These are phyloP conservation scores for Lagenaria siceraria DNA, from an alignment of 306 rosid genomes.

Conservation along the genomic window DNA sequence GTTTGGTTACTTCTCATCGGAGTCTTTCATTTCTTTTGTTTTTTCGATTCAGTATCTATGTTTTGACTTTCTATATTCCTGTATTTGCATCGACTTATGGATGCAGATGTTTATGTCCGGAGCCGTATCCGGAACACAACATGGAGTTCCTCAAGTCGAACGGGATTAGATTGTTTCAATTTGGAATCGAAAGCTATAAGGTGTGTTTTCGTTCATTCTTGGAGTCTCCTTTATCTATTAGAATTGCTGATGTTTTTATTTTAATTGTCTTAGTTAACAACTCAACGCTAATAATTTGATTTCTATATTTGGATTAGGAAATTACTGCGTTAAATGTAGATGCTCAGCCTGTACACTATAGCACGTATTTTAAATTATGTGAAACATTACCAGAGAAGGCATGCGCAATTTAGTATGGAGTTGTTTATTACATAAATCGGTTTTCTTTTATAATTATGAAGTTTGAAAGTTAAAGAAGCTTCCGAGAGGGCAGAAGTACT, in stretches of 20 bases:
- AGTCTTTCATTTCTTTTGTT: background rate
- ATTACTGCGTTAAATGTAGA: background rate
- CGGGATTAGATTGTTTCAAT: constrained; percentile 75
- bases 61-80: too few relatives aligned
- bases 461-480: background rate
- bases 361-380: background rate
- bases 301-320: background rate
- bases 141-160: constrained; percentile 78
- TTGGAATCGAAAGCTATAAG: constrained; percentile 94
- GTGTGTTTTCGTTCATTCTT: constrained; percentile 15
- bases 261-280: background rate
- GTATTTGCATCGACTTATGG: background rate
- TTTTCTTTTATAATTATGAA: background rate
- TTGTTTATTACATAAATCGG: background rate
- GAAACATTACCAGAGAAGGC: background rate
- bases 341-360: background rate
- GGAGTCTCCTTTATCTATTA: background rate
- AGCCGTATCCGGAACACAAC: constrained; percentile 75
- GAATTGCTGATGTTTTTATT: background rate
- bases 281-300: background rate
- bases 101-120: constrained; percentile 79
- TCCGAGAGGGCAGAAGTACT: background rate
- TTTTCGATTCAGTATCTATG: background rate
- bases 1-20: background rate
- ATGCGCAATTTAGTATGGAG: background rate